Conservation (phyloP, 2,329 filamentous ascomycete species). For the Gremmenia infestans region DNA sequence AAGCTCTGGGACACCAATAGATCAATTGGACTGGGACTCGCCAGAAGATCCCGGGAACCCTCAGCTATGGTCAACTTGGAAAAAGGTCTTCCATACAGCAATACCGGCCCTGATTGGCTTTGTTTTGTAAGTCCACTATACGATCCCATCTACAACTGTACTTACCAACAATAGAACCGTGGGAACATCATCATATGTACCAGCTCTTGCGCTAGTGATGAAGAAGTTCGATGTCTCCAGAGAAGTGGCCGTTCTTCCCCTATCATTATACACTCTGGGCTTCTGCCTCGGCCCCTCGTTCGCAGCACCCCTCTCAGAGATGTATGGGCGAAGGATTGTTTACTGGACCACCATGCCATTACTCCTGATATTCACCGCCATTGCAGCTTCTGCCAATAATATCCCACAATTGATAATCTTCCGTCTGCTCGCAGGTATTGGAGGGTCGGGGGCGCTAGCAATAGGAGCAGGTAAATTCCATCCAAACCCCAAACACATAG, state of each 20-base stretch:
- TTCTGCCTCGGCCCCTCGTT: constrained; percentile 58
- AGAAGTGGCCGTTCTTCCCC: constrained; percentile 52
- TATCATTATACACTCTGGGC: constrained; percentile 57
- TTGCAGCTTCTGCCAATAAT: constrained; percentile 50
- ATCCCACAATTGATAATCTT: constrained; percentile 57
- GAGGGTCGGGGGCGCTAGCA: constrained; percentile 42
- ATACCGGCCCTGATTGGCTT: constrained; percentile 25
- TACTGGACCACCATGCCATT: constrained; percentile 53
- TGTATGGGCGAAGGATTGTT: constrained; percentile 57
- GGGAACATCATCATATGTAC: neutral
- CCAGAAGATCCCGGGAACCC: constrained; percentile 21
- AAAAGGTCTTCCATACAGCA: constrained; percentile 22
- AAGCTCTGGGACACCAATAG: too few relatives aligned
- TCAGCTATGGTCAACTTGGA: constrained; percentile 21
- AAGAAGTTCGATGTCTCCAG: constrained; percentile 48
- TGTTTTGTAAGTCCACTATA: constrained; percentile 14
- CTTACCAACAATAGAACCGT: neutral
- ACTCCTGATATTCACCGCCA: constrained; percentile 58
- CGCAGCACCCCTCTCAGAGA: constrained; percentile 61
- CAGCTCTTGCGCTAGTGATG: constrained; percentile 34
- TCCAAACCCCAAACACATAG: neutral
- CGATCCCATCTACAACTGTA: neutral
- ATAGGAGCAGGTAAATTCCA: constrained; percentile 21
- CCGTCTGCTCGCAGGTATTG: constrained; percentile 60
- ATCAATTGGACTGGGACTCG: constrained; percentile 19